These are phyloP conservation scores for Leccinum barrowsii DNA, from an alignment of 768 basidiomycete species.

Conservation along the genomic window DNA sequence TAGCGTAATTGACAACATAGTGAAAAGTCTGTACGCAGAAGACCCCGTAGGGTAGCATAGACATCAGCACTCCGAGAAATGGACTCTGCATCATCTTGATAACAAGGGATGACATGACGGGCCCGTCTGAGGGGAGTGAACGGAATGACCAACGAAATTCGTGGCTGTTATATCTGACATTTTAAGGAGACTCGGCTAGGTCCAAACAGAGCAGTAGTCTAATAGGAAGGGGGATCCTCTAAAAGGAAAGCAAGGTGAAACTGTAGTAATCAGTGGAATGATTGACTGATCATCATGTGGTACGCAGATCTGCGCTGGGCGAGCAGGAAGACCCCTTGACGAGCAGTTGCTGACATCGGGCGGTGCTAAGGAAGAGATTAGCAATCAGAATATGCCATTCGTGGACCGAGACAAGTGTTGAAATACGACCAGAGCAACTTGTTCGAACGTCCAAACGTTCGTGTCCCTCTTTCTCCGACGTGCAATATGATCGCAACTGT, in stretches of 20 bases:
- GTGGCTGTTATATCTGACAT: background rate
- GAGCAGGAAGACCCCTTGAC: background rate
- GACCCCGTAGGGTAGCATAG: conserved; percentile 10
- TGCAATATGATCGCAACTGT: no score
- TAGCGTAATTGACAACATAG: conserved; percentile 5
- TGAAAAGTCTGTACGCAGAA: conserved; percentile 17
- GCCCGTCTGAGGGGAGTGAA: background rate
- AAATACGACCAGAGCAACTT: no score
- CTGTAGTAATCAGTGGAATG: background rate
- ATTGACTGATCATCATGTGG: background rate
- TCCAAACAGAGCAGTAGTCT: background rate
- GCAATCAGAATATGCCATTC: no score
- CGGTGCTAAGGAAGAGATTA: background rate
- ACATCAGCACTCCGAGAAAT: conserved; percentile 9
- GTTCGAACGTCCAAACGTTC: no score
- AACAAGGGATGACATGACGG: conserved; percentile 5
- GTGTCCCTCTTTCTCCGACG: no score
- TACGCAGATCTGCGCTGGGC: background rate
- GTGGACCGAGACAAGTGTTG: background rate
- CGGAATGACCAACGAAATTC: background rate
- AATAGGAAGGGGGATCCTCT: background rate
- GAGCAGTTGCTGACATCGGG: background rate
- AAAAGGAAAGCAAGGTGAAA: background rate
- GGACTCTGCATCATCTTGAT: conserved; percentile 12
- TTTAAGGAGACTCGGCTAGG: background rate